Evolutionary conservation across 1,284 basidiomycete species (phyloP).

Genomic region (Pseudozyma thailandica): DNA sequence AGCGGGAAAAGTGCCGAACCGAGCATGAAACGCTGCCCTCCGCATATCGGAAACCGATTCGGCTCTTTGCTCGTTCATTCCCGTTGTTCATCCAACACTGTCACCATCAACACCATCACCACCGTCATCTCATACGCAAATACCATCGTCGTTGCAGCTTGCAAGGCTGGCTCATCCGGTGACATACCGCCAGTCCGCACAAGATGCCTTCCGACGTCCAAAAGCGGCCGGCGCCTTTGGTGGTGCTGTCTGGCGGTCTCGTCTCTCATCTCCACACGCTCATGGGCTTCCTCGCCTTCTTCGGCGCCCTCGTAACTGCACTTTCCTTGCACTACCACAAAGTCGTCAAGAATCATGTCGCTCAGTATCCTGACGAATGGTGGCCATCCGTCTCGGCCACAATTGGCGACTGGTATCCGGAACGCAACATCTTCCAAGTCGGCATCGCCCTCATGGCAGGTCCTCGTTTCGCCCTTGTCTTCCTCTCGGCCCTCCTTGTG

Average conservation of each 20-base stretch:
- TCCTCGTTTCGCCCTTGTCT: conserved; percentile 82
- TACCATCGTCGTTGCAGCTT: neutral
- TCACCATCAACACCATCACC: neutral
- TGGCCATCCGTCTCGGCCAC: conserved; percentile 92
- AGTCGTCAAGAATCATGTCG: conserved; percentile 85
- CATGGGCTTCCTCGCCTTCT: conserved; percentile 79
- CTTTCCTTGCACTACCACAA: conserved; percentile 81
- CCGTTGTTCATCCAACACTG: neutral
- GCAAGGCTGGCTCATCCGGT: neutral
- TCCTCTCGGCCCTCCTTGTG: conserved; percentile 73
- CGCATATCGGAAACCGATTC: neutral
- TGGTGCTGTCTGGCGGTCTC: conserved; percentile 51
- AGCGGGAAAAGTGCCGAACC: conserved; percentile 11
- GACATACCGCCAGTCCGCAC: no score
- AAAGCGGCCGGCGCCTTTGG: conserved; percentile 32
- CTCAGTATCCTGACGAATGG: conserved; percentile 88
- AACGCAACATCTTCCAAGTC: conserved; percentile 88
- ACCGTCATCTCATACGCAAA: neutral
- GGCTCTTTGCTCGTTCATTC: neutral
- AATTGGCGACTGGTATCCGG: conserved; percentile 86
- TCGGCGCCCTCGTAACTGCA: conserved; percentile 77
- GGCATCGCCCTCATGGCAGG: conserved; percentile 79
- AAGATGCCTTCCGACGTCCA: conserved; percentile 45
- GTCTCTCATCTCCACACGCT: conserved; percentile 74
- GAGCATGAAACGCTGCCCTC: neutral